Evolutionary conservation across 108 stramenopile genomes (phyloP).

Genomic region (Skeletonema potamos): DNA sequence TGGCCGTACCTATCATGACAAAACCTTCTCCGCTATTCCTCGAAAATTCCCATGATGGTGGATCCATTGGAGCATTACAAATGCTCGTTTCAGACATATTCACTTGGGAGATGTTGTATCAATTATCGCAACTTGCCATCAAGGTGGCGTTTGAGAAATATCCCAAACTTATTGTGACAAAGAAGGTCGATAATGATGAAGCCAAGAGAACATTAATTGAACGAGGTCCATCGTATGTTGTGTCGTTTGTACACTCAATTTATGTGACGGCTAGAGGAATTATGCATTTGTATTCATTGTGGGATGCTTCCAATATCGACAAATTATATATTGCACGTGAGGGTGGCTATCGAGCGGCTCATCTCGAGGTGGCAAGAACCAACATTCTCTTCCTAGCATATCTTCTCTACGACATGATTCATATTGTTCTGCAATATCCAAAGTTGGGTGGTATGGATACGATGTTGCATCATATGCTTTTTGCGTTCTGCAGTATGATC

Average conservation of each 20-base stretch:
- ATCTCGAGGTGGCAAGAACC: constrained; percentile 31
- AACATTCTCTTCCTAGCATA: constrained; percentile 42
- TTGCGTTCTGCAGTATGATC: constrained; percentile 26
- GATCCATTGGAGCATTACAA: constrained; percentile 15
- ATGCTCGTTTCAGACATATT: constrained; percentile 12
- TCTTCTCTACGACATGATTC: constrained; percentile 39
- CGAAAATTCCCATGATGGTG: constrained; percentile 31
- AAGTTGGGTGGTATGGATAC: constrained; percentile 39
- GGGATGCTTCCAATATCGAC: constrained; percentile 15
- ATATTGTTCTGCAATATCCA: constrained; percentile 33
- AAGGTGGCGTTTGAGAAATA: neutral
- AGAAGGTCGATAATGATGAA: neutral
- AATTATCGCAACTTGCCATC: constrained; percentile 1
- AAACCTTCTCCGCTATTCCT: constrained; percentile 1
- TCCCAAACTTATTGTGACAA: neutral
- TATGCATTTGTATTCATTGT: constrained; percentile 24
- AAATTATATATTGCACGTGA: constrained; percentile 24
- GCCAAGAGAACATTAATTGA: constrained; percentile 16
- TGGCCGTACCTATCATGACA: neutral
- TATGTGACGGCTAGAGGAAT: constrained; percentile 35
- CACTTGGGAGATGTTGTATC: constrained; percentile 28
- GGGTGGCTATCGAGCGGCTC: constrained; percentile 6
- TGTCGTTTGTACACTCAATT: constrained; percentile 37
- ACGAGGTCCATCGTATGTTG: constrained; percentile 40
- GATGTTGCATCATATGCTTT: constrained; percentile 36